Conservation (phyloP, 352 stramenopile genomes). For the Phytophthora kernoviae region DNA sequence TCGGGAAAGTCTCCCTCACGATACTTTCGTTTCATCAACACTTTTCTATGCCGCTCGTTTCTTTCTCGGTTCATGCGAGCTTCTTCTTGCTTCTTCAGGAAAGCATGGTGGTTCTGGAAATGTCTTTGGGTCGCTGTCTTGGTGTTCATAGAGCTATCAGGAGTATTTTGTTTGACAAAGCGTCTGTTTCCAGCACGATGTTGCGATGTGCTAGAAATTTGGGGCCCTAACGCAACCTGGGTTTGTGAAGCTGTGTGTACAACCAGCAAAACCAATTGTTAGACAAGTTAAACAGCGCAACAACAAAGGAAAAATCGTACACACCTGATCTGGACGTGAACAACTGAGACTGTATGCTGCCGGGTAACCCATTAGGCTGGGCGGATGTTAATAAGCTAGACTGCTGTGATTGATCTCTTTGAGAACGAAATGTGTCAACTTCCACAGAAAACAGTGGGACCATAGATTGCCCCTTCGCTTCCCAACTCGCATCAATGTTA, state of each 20-base stretch:
- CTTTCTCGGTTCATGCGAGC: slow-evolving; percentile 53
- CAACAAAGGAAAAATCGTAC: slow-evolving; percentile 2
- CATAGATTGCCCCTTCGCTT: slow-evolving; percentile 71
- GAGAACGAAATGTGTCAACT: slow-evolving; percentile 47
- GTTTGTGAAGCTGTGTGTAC: background rate
- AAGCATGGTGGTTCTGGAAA: slow-evolving; percentile 68
- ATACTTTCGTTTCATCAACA: slow-evolving; percentile 75
- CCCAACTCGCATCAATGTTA: slow-evolving; percentile 72
- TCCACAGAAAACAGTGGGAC: slow-evolving; percentile 80
- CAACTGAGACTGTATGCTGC: slow-evolving; percentile 56
- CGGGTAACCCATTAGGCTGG: slow-evolving; percentile 6
- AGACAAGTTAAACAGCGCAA: background rate
- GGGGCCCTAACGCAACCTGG: background rate
- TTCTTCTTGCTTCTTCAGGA: slow-evolving; percentile 60
- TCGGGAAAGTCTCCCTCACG: slow-evolving; percentile 75
- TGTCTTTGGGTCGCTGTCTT: slow-evolving; percentile 47
- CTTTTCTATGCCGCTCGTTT: slow-evolving; percentile 52
- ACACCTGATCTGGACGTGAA: slow-evolving; percentile 32
- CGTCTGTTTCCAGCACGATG: slow-evolving; percentile 11
- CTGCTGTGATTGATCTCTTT: slow-evolving; percentile 6
- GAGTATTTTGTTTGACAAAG: slow-evolving; percentile 39
- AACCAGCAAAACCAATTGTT: background rate
- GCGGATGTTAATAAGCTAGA: slow-evolving; percentile 2
- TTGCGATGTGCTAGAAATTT: slow-evolving; percentile 2
- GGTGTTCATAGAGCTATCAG: slow-evolving; percentile 13